Evolutionary conservation across 441 rosid genomes (phyloP).

Genomic region (Gossypium trilobum): DNA sequence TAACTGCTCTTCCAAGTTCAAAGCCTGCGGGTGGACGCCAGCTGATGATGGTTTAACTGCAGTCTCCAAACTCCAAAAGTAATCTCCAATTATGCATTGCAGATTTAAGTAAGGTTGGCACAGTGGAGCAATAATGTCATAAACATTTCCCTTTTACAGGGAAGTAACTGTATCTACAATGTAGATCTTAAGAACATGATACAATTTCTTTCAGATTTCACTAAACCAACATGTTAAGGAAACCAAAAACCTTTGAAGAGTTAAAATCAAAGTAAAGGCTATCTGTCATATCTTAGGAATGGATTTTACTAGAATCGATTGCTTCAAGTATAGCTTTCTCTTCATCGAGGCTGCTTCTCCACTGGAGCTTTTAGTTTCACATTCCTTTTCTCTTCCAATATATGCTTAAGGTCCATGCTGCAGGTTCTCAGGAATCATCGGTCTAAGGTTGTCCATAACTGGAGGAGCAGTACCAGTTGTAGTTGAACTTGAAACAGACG

Average conservation of each 20-base stretch:
- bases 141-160: neutral
- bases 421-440: conserved; percentile 38
- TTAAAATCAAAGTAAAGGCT: neutral
- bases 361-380: conserved; percentile 42
- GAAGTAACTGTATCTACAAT: neutral
- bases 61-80: neutral
- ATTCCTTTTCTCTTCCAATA: conserved; percentile 84
- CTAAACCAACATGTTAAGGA: neutral
- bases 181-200: neutral
- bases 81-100: conserved; percentile 6
- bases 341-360: conserved; percentile 65
- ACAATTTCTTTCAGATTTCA: neutral
- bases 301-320: conserved; percentile 54
- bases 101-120: neutral
- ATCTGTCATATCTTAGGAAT: conserved; percentile 35
- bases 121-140: neutral
- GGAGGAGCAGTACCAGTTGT: conserved; percentile 19
- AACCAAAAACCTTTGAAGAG: neutral
- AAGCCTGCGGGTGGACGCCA: neutral
- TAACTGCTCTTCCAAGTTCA: neutral
- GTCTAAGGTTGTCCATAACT: conserved; percentile 26
- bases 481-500: conserved; percentile 20
- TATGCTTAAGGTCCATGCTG: conserved; percentile 81
- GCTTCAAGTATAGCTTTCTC: conserved; percentile 80
- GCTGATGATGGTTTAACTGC: neutral